phyloP scores from a whole-genome alignment of 2,329 filamentous ascomycete species.

The Neonectria ditissima region DNA sequence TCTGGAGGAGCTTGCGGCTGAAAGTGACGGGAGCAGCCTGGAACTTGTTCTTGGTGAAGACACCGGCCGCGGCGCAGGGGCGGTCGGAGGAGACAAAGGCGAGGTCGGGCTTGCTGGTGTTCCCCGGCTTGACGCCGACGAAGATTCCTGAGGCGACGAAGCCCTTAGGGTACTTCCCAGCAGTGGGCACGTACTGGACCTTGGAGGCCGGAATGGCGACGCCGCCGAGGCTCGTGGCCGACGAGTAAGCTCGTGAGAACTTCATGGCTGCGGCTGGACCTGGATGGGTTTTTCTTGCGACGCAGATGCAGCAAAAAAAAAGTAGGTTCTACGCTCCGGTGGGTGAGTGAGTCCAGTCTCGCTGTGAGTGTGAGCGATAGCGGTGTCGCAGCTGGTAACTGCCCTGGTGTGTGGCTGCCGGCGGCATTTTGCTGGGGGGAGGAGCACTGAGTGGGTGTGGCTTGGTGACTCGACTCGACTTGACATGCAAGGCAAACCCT shows the following conservation, averaged over 20 bases:
- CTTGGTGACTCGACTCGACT: constrained; percentile 27
- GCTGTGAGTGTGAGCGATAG: constrained; percentile 30
- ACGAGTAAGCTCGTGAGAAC: constrained; percentile 51
- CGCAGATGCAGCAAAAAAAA: constrained; percentile 28
- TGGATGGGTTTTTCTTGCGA: constrained; percentile 18
- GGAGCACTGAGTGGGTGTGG: constrained; percentile 16
- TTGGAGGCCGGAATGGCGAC: constrained; percentile 78
- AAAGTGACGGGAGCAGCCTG: constrained; percentile 95
- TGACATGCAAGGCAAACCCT: constrained; percentile 1
- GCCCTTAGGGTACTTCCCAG: constrained; percentile 88
- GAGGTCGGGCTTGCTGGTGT: constrained; percentile 91
- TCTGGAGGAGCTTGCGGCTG: constrained; percentile 77
- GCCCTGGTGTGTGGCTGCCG: not conserved
- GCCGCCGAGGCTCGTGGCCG: constrained; percentile 43
- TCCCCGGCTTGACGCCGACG: constrained; percentile 93
- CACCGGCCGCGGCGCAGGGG: constrained; percentile 87
- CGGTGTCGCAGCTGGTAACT: constrained; percentile 34
- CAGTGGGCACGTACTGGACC: constrained; percentile 87
- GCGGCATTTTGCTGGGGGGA: constrained; percentile 14
- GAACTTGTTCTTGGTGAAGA: constrained; percentile 99
- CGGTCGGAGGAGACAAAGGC: constrained; percentile 88
- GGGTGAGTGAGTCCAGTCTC: constrained; percentile 23
- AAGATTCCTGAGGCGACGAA: constrained; percentile 89
- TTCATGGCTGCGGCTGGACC: constrained; percentile 44
- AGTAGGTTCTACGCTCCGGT: constrained; percentile 13